Base-by-base conservation (phyloP, 352 stramenopile species). In the Pythium folliculosum region DNA sequence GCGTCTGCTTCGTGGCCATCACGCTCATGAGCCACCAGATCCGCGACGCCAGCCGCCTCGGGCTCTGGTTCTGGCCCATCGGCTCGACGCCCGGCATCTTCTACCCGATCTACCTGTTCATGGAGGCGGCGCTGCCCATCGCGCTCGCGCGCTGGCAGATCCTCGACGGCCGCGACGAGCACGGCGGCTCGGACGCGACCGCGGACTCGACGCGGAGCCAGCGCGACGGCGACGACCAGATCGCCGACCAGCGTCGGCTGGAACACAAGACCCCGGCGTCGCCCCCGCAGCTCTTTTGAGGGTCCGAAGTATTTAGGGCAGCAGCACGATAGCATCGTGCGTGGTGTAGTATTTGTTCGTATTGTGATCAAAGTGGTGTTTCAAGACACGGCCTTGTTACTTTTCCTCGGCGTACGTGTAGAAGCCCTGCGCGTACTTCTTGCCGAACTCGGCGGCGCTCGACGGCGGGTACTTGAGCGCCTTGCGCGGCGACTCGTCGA, bases 321-420 rank as follows among this genome's bases (percentile, higher is more conserved):
- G 8, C 35, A 40, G 35, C n/a, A n/a, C n/a, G n/a, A n/a, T n/a
- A n/a, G n/a, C n/a, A n/a, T 47, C 6, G 40, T 47, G 10, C 17
- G 12, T 49, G 43, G 43, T 22, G 7, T 17, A 10, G 17, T 22
- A 49, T 17, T 21, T 21, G 43, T n/a, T 49, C 14, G 7, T 7
- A 49, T 49, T n/a, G 6, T 22, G 7, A 49, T n/a, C 27, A 5
- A 32, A 32, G 2, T 5, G 27, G 27, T 32, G 27, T 32, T 32
- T 32, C 27, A 32, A 32, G 27, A 32, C 27, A 32, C 27, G 27
- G 27, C 27, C 27, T 32, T 3, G 6, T 22, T 60, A 93, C 72
- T 93, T 93, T 73, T 88, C 85, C 58, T 91, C 85, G 0, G 85
- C 85, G 73, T 88, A 90, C 25, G 86, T 91, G 78, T 94, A 94